phyloP scores from a whole-genome alignment of 148 eudicot species.

The Selenicereus undatus region DNA sequence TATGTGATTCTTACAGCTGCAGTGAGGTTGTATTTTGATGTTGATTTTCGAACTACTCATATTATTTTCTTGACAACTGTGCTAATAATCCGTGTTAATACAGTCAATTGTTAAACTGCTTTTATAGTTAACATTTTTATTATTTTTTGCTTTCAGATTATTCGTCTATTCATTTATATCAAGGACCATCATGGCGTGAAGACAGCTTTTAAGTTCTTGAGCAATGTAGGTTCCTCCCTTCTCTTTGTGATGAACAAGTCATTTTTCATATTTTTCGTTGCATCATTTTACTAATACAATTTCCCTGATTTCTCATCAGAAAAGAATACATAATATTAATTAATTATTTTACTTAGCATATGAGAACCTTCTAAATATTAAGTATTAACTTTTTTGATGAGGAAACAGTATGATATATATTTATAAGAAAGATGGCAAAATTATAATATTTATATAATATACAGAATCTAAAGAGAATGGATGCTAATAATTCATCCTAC shows the following conservation, averaged over 20 bases:
- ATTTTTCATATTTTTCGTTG: conserved; percentile 3
- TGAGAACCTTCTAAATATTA: no score
- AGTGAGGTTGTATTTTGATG: not conserved
- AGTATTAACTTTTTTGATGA: no score
- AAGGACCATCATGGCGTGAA: conserved; percentile 74
- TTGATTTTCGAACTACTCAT: not conserved
- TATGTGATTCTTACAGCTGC: no score
- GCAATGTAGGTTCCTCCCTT: conserved; percentile 55
- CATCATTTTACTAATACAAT: not conserved
- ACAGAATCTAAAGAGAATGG: no score
- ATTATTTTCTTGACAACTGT: not conserved
- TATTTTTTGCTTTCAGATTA: conserved; percentile 55
- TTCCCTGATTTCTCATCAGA: no score
- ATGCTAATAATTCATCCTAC: no score
- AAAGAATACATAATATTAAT: no score
- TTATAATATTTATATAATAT: no score
- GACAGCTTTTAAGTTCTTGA: conserved; percentile 80
- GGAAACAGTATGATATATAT: no score
- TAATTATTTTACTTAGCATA: no score
- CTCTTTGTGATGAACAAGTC: not conserved
- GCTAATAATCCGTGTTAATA: not conserved
- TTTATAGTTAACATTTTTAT: not conserved
- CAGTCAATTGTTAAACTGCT: not conserved
- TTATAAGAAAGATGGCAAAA: no score
- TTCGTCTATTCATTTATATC: conserved; percentile 66